Evolutionary conservation across 2,329 filamentous ascomycete species (phyloP), one percentile per base, ranked within the genome.

Genomic region (Mariannaea elegans): DNA sequence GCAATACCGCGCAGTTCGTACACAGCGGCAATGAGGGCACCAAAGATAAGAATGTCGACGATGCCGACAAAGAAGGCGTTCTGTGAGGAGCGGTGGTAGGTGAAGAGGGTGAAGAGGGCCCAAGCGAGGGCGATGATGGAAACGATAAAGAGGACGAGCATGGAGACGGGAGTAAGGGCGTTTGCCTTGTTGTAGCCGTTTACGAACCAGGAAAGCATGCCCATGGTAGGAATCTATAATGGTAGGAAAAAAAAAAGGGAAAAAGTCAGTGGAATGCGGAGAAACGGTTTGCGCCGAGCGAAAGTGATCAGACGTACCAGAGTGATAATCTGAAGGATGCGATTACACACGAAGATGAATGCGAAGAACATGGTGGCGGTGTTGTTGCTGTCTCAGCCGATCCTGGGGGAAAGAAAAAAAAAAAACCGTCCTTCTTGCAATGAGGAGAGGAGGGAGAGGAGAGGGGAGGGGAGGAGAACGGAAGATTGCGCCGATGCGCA

Each of bases 141-240:
- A 61, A 88, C 84, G 78, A 90, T 89, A 82, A 90, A 90, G 66
- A 90, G 80, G 65, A 90, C 79, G 60, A 90, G 84, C 73, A 90
- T 83, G 72, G 84, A 85, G 74, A 81, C 78, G 21, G 87, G 88
- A 1, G 87, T 87, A 50, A 89, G 78, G 61, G 79, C 72, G 75
- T 90, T 89, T 68, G 74, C 70, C 52, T 77, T 72, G 68, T 84
- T 81, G 76, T 85, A 89, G 65, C 81, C 80, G 75, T 89, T 76
- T 65, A 90, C 84, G 72, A 90, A 90, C 80, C 83, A 90, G 68
- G 85, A 82, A 52, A 89, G 83, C 84, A 90, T 89, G 76, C 87
- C 87, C 75, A 90, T 82, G 21, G 79, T 82, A 41, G 87, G 87
- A 72, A 89, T 88, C 87, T 90, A 65, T 13, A 1, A 7, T 7